Base-by-base conservation (phyloP, 352 stramenopile genomes). In the Blastocystis sp. region DNA sequence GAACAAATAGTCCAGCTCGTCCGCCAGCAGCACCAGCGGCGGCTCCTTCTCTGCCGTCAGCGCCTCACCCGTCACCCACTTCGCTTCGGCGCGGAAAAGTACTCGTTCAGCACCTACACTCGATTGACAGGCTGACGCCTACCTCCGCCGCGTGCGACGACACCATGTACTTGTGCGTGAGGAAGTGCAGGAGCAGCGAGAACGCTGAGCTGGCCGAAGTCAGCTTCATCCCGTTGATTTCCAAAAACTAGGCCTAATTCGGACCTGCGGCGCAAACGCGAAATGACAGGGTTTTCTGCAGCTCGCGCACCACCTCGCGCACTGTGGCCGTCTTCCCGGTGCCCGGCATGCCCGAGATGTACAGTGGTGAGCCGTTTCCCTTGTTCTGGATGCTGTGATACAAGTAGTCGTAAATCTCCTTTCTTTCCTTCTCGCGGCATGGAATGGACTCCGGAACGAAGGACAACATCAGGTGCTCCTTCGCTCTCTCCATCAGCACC, bases 1-100 rank as follows among this genome's bases (percentile, higher is more conserved):
- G 7, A 94, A 90, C 62, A 95, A 81, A 66, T 93, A 94, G 86
- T 95, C 93, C 66, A 95, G 92, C 88, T 95, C 93, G 89, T 95
- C 93, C 3, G 94, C 74, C 52, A 95, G 84, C 11, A 94, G 52
- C 19, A 95, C 90, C 45, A 88, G 45, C 45, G 70, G 59, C 23
- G 9, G 10, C 9, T 45, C 74, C 45, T n/a, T 11, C n/a, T 84
- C 52, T 66, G 48, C 21, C 23, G 14, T 62, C 2, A 69, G 2
- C 59, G 14, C 74, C 56, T n/a, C 9, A 0, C 59, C 21, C 14
- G 1, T 59, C 43, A 71, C 74, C 2, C 48, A 84, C 74, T 67
- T 19, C 61, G 59, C 41, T 64, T 62, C 2, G 52, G 52, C 21
- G 40, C 41, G 11, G 40, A 11, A 7, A 84, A 84, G 21, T 67